Base-by-base conservation (phyloP, 139 green algal species). In the Yamagishiella unicocca region DNA sequence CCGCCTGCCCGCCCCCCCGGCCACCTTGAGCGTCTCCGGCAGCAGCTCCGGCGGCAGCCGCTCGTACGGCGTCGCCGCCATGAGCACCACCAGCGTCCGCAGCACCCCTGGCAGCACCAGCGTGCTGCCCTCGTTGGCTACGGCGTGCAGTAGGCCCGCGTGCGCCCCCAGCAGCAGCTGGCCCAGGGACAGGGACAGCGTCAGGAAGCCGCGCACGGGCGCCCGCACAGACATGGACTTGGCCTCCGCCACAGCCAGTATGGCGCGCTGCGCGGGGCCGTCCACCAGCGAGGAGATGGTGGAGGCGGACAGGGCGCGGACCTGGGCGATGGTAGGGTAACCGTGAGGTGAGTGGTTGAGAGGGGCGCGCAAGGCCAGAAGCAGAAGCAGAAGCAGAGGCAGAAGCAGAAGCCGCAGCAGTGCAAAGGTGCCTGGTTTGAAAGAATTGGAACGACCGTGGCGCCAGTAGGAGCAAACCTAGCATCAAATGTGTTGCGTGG, bases 231-330 rank as follows among this genome's bases (percentile, higher is more conserved):
- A 35, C 46, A 67, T 67, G 10, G 70, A 55, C 4, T 66, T 54
- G 1, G 81, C 84, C 83, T 97, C 92, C 17, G 93, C 95, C 21
- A 97, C 90, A 0, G 87, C 89, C 33, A 97, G 84, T 85, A 95
- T 95, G 14, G 88, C 74, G 6, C 91, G 77, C 76, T 93, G 91
- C 8, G 90, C 82, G 29, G 91, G 88, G 40, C 95, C 95, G 86
- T 97, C 93, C 45, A 96, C 70, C 77, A 97, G 70, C 0, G 45
- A 77, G 19, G 61, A 37, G 22, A 96, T 72, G 38, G 92, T 92
- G 43, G 83, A 82, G 25, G 94, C 95, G 6, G 91, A 88, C 70
- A 94, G 80, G 46, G 89, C 88, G 37, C 94, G 91, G 31, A 95
- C 91, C 70, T 92, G 85, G 0, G 2, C 25, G n/a, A n/a, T n/a